A percentile compares a stretch with the other conserved stretches of the same genome.
These are phyloP conservation scores for Aspergillus leporis DNA, from an alignment of 495 filamentous ascomycete genomes.

Conservation along the genomic window DNA sequence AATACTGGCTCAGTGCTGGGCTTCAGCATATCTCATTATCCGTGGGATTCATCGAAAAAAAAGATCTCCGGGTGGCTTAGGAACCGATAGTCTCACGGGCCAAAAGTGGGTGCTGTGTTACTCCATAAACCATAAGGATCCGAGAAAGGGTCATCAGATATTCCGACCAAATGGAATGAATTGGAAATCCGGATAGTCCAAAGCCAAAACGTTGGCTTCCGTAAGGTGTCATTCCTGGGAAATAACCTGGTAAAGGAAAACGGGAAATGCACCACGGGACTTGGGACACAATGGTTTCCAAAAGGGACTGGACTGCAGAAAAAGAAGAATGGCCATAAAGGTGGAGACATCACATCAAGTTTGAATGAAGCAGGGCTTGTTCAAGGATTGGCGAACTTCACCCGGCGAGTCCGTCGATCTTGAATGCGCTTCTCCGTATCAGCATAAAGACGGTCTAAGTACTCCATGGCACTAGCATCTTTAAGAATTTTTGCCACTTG, in stretches of 20 bases:
- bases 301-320: neutral
- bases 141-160: neutral
- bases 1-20: neutral
- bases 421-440: constrained; percentile 75
- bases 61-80: neutral
- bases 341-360: neutral
- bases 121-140: neutral
- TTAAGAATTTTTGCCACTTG: constrained; percentile 86
- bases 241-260: neutral
- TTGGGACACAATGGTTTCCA: neutral
- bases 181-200: constrained; percentile 1
- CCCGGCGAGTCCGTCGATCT: constrained; percentile 54
- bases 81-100: neutral
- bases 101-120: neutral
- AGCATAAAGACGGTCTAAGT: constrained; percentile 69
- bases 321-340: neutral
- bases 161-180: constrained; percentile 1
- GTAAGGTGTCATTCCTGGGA: constrained; percentile 1
- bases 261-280: neutral
- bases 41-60: neutral
- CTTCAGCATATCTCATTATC: neutral
- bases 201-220: constrained; percentile 5
- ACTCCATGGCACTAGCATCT: constrained; percentile 78
- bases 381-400: constrained; percentile 50
- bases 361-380: constrained; percentile 3